Conservation (phyloP, 1,139 yeast genomes). For the Pneumocystis oryctolagi region DNA sequence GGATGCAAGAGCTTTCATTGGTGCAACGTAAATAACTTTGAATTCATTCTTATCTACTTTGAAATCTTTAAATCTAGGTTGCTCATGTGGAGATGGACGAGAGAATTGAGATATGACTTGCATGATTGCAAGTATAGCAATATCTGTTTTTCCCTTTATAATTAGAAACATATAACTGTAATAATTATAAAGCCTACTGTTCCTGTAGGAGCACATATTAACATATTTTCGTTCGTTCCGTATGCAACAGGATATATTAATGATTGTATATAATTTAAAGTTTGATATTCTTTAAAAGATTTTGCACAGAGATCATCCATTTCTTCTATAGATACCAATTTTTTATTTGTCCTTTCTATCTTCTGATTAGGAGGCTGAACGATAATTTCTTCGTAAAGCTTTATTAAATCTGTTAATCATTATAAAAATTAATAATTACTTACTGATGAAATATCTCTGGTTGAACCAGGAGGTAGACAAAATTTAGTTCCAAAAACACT, state of each 20-base stretch:
- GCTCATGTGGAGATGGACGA: slow-evolving; percentile 19
- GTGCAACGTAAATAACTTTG: slow-evolving; percentile 89
- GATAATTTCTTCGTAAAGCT: slow-evolving; percentile 65
- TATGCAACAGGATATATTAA: slow-evolving; percentile 86
- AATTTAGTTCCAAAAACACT: slow-evolving; percentile 71
- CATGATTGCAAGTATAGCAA: slow-evolving; percentile 71
- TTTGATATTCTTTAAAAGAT: slow-evolving; percentile 64
- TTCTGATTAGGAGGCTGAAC: slow-evolving; percentile 51
- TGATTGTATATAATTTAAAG: slow-evolving; percentile 80
- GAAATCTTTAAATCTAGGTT: slow-evolving; percentile 25
- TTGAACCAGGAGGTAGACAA: slow-evolving; percentile 68
- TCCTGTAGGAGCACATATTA: slow-evolving; percentile 98
- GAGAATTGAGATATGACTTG: slow-evolving; percentile 65
- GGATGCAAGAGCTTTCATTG: slow-evolving; percentile 90
- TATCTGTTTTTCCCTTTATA: slow-evolving; percentile 74
- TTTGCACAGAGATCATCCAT: slow-evolving; percentile 69
- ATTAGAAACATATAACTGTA: background rate
- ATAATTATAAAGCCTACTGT: slow-evolving; percentile 30
- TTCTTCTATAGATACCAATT: slow-evolving; percentile 29
- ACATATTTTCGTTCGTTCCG: slow-evolving; percentile 84
- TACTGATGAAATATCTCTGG: slow-evolving; percentile 33
- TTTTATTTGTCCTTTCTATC: background rate
- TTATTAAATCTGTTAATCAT: background rate
- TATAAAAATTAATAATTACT: background rate
- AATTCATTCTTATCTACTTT: slow-evolving; percentile 68